Conservation (phyloP, 2,329 filamentous ascomycete genomes). For the Scytalidium sp. region DNA sequence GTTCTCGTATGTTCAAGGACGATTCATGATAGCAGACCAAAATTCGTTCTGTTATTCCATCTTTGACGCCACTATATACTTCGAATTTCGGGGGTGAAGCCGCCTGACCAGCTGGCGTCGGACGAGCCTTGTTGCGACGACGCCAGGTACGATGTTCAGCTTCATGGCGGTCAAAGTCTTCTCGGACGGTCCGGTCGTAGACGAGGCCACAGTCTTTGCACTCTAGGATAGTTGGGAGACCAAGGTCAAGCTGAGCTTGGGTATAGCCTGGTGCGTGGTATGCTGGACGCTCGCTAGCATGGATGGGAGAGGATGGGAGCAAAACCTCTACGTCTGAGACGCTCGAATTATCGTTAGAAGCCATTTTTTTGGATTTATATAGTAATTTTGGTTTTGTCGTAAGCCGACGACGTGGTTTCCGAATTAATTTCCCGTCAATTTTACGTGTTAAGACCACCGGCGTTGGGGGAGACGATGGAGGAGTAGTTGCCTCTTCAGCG, state of each 20-base stretch:
- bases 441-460: background rate
- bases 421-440: background rate
- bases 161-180: conserved; percentile 5
- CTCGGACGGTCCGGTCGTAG: conserved; percentile 9
- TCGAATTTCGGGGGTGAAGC: background rate
- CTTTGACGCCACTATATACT: background rate
- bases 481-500: background rate
- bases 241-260: conserved; percentile 12
- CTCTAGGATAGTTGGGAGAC: conserved; percentile 4
- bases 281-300: background rate
- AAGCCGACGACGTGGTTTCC: conserved; percentile 14
- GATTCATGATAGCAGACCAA: background rate
- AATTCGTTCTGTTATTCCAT: background rate
- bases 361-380: background rate
- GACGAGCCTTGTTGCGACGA: background rate
- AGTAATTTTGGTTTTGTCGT: conserved; percentile 11
- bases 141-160: background rate
- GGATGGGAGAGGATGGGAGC: background rate
- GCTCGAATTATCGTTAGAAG: background rate
- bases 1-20: background rate
- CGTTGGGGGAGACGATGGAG: conserved; percentile 12
- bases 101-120: background rate
- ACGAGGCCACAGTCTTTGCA: conserved; percentile 14
- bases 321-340: background rate
- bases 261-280: background rate